These are phyloP conservation scores for Aspergillus sergii DNA, from an alignment of 2,329 filamentous ascomycete genomes.

Conservation along the genomic window DNA sequence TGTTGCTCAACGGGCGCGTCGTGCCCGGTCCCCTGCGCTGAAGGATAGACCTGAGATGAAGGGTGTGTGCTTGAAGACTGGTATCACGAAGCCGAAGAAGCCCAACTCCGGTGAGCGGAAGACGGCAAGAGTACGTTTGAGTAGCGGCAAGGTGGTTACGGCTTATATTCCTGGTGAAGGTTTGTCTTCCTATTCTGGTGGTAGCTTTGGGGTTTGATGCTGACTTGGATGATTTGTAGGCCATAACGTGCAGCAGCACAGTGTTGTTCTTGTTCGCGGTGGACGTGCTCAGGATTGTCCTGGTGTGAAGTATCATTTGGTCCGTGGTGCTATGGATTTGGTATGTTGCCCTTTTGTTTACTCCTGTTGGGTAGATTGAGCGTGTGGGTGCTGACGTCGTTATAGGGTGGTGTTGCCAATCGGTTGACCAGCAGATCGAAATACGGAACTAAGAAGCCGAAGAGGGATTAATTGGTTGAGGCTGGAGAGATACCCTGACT, in stretches of 20 bases:
- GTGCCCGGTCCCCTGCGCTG: slow-evolving; percentile 85
- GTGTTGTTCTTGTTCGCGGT: slow-evolving; percentile 91
- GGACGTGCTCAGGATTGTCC: slow-evolving; percentile 96
- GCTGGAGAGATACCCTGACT: neutral
- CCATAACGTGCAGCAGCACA: slow-evolving; percentile 99
- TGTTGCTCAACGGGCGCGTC: slow-evolving; percentile 75
- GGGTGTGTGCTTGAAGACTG: slow-evolving; percentile 93
- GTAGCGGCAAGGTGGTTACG: slow-evolving; percentile 82
- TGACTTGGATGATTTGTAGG: slow-evolving; percentile 48
- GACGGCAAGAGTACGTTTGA: slow-evolving; percentile 87
- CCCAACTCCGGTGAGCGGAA: slow-evolving; percentile 98
- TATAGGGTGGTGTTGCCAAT: slow-evolving; percentile 84
- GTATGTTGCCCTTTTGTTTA: slow-evolving; percentile 57
- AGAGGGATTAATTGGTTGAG: slow-evolving; percentile 61
- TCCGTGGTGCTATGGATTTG: slow-evolving; percentile 89
- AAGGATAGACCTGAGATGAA: slow-evolving; percentile 79
- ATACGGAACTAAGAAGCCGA: slow-evolving; percentile 98
- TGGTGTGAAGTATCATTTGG: slow-evolving; percentile 93
- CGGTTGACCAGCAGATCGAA: slow-evolving; percentile 86
- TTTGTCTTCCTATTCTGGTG: slow-evolving; percentile 33
- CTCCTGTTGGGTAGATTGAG: neutral
- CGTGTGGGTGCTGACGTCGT: slow-evolving; percentile 27
- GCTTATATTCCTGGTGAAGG: slow-evolving; percentile 96
- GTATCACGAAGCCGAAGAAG: slow-evolving; percentile 94
- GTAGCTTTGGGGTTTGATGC: neutral